These are phyloP conservation scores for Auxenochlorella pyrenoidosa DNA, from an alignment of 139 green algal species.

Conservation along the genomic window DNA sequence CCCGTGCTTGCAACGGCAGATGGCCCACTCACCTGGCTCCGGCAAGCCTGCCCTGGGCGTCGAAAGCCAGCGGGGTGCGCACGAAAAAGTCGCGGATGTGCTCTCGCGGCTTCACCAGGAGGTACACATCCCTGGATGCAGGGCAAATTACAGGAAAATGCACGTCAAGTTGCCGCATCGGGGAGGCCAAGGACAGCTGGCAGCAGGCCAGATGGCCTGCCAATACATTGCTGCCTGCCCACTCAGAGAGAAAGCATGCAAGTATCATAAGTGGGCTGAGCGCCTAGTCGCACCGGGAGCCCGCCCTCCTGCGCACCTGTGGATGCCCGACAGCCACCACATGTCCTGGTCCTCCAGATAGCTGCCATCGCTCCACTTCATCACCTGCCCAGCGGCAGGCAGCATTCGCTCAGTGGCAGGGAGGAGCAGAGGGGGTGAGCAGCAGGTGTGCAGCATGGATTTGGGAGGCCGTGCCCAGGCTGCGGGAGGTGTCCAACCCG, in stretches of 20 bases:
- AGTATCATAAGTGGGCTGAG: background rate
- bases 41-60: background rate
- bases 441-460: too few relatives aligned
- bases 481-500: too few relatives aligned
- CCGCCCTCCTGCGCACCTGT: constrained; percentile 43
- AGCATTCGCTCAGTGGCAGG: too few relatives aligned
- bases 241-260: too few relatives aligned
- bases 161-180: too few relatives aligned
- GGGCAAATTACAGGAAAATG: background rate
- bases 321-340: constrained; percentile 95
- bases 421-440: too few relatives aligned
- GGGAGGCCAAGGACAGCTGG: too few relatives aligned
- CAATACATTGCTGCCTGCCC: too few relatives aligned
- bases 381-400: constrained; percentile 59
- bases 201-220: too few relatives aligned
- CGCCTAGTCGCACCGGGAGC: too few relatives aligned
- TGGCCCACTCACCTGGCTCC: constrained; percentile 24
- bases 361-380: constrained; percentile 94
- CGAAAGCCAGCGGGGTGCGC: constrained; percentile 68
- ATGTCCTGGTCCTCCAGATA: constrained; percentile 99
- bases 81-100: constrained; percentile 80
- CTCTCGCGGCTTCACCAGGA: constrained; percentile 71
- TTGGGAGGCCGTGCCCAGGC: too few relatives aligned
- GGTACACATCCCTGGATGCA: constrained; percentile 71
- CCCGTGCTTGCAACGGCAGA: background rate